Base-by-base conservation (phyloP, 2,329 filamentous ascomycete species). In the Paecilomyces variotii region DNA sequence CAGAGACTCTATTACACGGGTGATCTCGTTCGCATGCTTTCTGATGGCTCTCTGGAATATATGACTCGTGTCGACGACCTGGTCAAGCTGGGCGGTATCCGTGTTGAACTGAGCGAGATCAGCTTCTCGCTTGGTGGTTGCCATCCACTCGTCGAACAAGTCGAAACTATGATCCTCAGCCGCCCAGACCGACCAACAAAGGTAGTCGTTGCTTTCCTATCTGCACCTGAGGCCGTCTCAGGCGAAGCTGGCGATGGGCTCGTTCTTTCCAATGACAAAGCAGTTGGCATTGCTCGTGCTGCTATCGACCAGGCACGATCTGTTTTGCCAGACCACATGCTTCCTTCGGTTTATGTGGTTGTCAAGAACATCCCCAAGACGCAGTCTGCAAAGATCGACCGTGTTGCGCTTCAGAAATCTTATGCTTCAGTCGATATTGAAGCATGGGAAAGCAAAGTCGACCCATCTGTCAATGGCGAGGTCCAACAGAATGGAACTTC, bases 191-290 rank as follows among this genome's bases (percentile, higher is more conserved):
- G 68, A 54, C 72, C 71, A 3, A 67, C 62, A 0, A 65, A 71
- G 50, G 65, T 72, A 0, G 57, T 76, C n/a, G 74, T 74, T 59
- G 68, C 70, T 19, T 73, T 73, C 39, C 61, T 74, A 24, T 68
- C 67, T 5, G 68, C 69, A 0, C 64, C 69, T 2, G 54, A 34
- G 2, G 60, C 66, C 28, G 60, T 52, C 2, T 54, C 49, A 2
- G 30, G 59, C 1, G 53, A 49, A 26, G 54, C 55, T 0, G 2
- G 12, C 9, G 56, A 58, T 26, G 51, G 60, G 12, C 25, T 61
- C 4, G 19, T 68, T 10, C 19, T 67, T 2, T 49, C 59, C 2
- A 57, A 64, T 34, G 59, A 64, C 3, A 51, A 56, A 4, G 66
- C 65, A 5, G 54, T 67, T 12, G 59, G 65, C 4, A 61, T 70